A percentile compares a stretch with the other conserved stretches of the same genome.
These are phyloP conservation scores for Moniliophthora roreri DNA, from an alignment of 1,284 basidiomycete genomes.

Conservation along the genomic window DNA sequence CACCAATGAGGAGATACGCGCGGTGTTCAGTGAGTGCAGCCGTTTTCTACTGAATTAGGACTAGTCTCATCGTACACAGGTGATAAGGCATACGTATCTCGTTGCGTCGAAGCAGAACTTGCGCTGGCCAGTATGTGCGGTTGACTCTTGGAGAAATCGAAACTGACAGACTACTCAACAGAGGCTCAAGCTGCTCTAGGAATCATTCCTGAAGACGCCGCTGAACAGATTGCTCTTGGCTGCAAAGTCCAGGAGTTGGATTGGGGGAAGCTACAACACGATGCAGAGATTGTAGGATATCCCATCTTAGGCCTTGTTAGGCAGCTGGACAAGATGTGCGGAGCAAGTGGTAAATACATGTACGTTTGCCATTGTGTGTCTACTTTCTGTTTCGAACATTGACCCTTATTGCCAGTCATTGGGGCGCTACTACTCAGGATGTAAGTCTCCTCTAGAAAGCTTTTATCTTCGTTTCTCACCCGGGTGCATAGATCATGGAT, in stretches of 20 bases:
- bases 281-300: slow-evolving; percentile 5
- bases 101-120: slow-evolving; percentile 1
- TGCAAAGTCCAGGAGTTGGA: background rate
- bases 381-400: background rate
- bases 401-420: background rate
- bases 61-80: background rate
- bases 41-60: background rate
- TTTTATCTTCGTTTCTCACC: background rate
- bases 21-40: background rate
- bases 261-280: background rate
- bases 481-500: slow-evolving; percentile 1
- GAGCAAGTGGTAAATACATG: slow-evolving; percentile 4
- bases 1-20: slow-evolving; percentile 4
- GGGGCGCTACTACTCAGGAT: slow-evolving; percentile 3
- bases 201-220: background rate
- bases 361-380: background rate
- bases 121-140: background rate
- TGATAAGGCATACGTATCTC: background rate
- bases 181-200: background rate
- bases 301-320: background rate
- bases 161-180: background rate
- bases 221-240: background rate
- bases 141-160: background rate
- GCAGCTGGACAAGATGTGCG: slow-evolving; percentile 5
- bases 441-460: background rate